Evolutionary conservation across 352 stramenopile species (phyloP).

Genomic region (Phytopythium chamaehyphon): DNA sequence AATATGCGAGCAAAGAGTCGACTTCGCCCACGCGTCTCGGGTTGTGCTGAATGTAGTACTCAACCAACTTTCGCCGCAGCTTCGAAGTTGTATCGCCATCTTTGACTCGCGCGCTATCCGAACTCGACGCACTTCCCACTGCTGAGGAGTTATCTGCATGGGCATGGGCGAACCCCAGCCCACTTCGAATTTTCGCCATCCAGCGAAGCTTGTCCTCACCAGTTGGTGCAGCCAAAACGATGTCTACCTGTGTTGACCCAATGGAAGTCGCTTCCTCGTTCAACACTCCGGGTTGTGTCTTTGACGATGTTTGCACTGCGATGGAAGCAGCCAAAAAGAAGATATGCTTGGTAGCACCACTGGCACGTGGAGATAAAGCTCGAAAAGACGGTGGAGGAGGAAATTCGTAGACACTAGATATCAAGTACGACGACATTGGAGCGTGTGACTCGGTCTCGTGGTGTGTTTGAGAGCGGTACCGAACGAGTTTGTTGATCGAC

Average conservation of each 20-base stretch:
- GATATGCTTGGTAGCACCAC: not conserved
- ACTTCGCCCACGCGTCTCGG: conserved; percentile 86
- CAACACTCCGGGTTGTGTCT: not conserved
- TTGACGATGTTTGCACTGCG: not conserved
- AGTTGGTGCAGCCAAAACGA: conserved; percentile 32
- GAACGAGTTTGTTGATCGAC: conserved; percentile 48
- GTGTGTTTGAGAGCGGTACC: conserved; percentile 34
- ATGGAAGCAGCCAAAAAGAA: conserved; percentile 4
- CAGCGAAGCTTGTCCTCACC: conserved; percentile 47
- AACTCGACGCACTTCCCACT: not conserved
- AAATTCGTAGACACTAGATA: conserved; percentile 45
- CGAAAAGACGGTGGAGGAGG: conserved; percentile 13
- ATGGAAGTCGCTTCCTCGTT: not conserved
- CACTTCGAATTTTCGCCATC: conserved; percentile 51
- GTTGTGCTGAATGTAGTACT: conserved; percentile 91
- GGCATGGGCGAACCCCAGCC: conserved; percentile 23
- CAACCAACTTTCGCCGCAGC: conserved; percentile 54
- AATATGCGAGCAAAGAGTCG: conserved; percentile 57
- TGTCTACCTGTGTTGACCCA: not conserved
- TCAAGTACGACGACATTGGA: conserved; percentile 29
- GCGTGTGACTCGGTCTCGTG: conserved; percentile 36
- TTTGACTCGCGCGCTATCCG: not conserved
- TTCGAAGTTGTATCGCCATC: not conserved
- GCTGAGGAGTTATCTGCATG: not conserved
- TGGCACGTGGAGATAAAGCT: not conserved